A percentile compares a stretch with the other conserved stretches of the same genome.
Conservation (phyloP, 805 yeast genomes). For the Candida krabiensis region DNA sequence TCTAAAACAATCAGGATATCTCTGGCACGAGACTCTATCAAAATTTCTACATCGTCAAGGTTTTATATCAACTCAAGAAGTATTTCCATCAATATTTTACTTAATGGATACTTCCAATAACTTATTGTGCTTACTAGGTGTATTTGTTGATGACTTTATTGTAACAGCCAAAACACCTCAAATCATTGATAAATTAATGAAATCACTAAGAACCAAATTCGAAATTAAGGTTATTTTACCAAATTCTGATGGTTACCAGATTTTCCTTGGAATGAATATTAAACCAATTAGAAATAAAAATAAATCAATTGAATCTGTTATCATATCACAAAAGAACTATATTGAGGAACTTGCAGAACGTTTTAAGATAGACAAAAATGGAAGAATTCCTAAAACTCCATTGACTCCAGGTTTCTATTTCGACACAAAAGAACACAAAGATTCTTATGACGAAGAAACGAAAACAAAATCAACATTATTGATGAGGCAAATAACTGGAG, state of each 20-base stretch:
- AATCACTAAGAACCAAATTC: neutral
- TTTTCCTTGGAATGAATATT: neutral
- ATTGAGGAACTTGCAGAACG: neutral
- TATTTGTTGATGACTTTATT: conserved; percentile 4
- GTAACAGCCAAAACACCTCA: conserved; percentile 1
- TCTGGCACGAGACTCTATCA: conserved; percentile 4
- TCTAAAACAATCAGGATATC: conserved; percentile 1
- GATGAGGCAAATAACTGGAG: neutral
- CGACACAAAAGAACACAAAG: neutral
- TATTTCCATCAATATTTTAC: conserved; percentile 4
- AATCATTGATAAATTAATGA: neutral
- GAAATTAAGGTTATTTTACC: conserved; percentile 2
- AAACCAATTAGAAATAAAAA: neutral
- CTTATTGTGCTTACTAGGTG: neutral
- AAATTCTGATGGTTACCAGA: conserved; percentile 1
- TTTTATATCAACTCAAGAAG: conserved; percentile 1
- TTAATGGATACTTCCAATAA: neutral
- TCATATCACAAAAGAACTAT: neutral
- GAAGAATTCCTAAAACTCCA: neutral
- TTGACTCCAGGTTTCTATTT: neutral
- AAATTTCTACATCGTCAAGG: conserved; percentile 1
- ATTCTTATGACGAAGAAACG: neutral
- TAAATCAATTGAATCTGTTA: neutral
- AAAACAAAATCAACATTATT: neutral
- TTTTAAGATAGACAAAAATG: neutral